Base-by-base conservation (phyloP, 2,329 filamentous ascomycete species). In the Juglanconis sp. region DNA sequence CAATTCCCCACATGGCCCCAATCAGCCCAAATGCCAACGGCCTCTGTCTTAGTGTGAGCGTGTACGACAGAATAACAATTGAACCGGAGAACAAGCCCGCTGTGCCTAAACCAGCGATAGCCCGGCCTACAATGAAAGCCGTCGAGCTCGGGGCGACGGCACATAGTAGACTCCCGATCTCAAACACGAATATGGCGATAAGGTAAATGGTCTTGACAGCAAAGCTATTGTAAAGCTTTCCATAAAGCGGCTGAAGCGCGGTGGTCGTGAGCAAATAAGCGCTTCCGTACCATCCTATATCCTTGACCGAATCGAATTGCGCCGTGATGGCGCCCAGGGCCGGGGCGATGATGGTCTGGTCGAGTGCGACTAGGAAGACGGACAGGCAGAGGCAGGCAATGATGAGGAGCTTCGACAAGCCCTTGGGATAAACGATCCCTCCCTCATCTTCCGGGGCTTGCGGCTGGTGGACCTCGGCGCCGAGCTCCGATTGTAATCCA, bases 1-100 rank as follows among this genome's bases (percentile, higher is more conserved):
- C 62, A 53, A 87, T 76, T 15, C 83, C 84, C 71, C 80, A 86
- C 74, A 85, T 82, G 53, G 76, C 80, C 10, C 80, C 80, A 46
- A 85, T 76, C 46, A 85, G 68, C 32, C 82, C 83, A 57, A 83
- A 83, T 31, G 80, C 82, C 35, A 82, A 70, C 7, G 79, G 83
- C 36, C 83, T 75, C 66, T 83, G 81, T 7, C 77, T 71, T 8
- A 86, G 75, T 4, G 84, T 83, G 52, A 86, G 79, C 5, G 76
- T 75, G 46, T 77, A 74, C 10, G 73, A 72, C 57, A 82, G 70
- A 53, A 82, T 79, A 46, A 81, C 76, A 30, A 81, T 76, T 47
- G 76, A 75, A 17, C 81, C 81, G 1, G 79, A 79, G 57, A 82
- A 79, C 55, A 84, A 68, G 31, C 81, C 81, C 6, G 79, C 80